Evolutionary conservation across 208 protist species (phyloP).

Genomic region (Strigomonas culicis): DNA sequence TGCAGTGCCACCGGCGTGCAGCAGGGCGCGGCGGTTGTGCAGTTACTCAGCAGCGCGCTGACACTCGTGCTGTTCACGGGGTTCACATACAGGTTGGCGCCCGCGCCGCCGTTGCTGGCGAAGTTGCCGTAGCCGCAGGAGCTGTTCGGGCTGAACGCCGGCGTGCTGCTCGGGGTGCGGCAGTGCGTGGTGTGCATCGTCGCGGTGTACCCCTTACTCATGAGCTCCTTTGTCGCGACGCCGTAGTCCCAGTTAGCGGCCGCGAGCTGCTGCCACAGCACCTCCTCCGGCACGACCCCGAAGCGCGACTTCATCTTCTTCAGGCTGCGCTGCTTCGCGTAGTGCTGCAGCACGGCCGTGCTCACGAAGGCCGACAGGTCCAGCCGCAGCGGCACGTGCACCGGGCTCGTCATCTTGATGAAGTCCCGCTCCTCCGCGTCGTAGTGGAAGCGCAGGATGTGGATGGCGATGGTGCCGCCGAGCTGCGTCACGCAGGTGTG

Average conservation of each 20-base stretch:
- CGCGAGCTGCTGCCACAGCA: conserved; percentile 11
- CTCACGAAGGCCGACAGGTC: conserved; percentile 59
- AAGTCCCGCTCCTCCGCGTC: conserved; percentile 40
- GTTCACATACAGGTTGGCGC: not conserved
- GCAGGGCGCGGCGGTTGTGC: conserved; percentile 7
- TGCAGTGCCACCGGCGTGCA: conserved; percentile 16
- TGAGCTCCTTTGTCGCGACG: not conserved
- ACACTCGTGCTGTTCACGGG: no score
- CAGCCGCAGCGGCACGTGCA: conserved; percentile 51
- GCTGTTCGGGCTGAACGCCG: not conserved
- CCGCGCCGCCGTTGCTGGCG: not conserved
- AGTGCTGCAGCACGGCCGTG: conserved; percentile 29
- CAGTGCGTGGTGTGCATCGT: no score
- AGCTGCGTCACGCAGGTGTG: conserved; percentile 50
- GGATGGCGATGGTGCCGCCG: conserved; percentile 64
- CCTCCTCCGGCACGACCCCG: conserved; percentile 25
- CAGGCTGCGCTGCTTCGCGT: conserved; percentile 26
- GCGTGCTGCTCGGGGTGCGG: no score
- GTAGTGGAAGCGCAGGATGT: conserved; percentile 84
- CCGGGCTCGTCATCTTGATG: conserved; percentile 52
- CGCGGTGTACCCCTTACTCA: not conserved
- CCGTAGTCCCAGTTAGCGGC: not conserved
- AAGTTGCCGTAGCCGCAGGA: not conserved
- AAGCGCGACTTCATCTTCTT: conserved; percentile 41
- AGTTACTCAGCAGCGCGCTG: no score